Evolutionary conservation across 768 basidiomycete species (phyloP).

Genomic region (Pisolithus microcarpus): DNA sequence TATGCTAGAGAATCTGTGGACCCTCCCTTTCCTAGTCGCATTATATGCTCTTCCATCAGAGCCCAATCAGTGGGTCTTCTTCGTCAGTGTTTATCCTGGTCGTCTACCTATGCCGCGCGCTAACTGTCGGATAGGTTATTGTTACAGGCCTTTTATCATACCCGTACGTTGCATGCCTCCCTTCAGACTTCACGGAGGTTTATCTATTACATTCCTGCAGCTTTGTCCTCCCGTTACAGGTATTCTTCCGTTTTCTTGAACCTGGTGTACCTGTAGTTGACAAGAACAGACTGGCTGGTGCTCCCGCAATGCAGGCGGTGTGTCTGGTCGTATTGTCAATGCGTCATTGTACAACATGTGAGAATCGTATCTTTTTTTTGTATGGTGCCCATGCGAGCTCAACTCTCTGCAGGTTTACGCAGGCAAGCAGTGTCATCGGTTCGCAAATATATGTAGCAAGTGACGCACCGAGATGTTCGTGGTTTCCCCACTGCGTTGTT

Average conservation of each 20-base stretch:
- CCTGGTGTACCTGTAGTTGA: neutral
- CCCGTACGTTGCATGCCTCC: conserved; percentile 25
- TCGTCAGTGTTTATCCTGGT: conserved; percentile 27
- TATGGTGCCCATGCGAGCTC: too few relatives aligned
- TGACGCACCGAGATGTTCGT: conserved; percentile 50
- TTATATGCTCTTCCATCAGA: conserved; percentile 42
- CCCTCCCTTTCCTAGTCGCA: conserved; percentile 53
- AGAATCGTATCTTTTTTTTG: neutral
- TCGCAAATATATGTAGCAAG: conserved; percentile 52
- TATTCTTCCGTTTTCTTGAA: neutral
- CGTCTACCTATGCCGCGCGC: neutral
- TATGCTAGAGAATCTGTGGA: conserved; percentile 52
- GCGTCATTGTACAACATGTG: conserved; percentile 55
- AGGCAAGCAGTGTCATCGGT: conserved; percentile 37
- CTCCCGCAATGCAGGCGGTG: conserved; percentile 52
- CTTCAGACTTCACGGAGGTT: neutral
- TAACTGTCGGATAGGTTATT: conserved; percentile 27
- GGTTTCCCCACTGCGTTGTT: too few relatives aligned
- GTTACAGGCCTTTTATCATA: conserved; percentile 39
- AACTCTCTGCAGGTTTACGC: conserved; percentile 30
- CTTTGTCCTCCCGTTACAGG: conserved; percentile 46
- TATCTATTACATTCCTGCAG: conserved; percentile 13
- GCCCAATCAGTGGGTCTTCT: conserved; percentile 48
- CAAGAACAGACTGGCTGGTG: conserved; percentile 42
- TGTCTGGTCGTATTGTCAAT: conserved; percentile 53